These are phyloP conservation scores for Xylogone sp. DNA, from an alignment of 2,329 filamentous ascomycete genomes.

Conservation along the genomic window DNA sequence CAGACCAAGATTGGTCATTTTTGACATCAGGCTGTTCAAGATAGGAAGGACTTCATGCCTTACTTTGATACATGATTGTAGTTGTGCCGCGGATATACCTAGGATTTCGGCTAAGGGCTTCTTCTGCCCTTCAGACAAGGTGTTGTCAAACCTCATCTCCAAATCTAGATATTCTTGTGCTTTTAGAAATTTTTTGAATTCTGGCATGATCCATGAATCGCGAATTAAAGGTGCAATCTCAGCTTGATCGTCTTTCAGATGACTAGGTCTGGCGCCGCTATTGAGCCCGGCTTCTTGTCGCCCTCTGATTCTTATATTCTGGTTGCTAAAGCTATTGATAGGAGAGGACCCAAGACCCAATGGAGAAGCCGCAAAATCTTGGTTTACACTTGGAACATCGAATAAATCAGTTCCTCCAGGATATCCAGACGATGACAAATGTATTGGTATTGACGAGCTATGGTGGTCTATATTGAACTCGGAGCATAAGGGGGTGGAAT, in stretches of 20 bases:
- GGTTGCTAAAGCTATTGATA: neutral
- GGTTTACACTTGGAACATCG: neutral
- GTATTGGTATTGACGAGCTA: neutral
- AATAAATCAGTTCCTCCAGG: neutral
- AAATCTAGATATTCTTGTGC: neutral
- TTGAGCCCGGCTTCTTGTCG: neutral
- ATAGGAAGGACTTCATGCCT: neutral
- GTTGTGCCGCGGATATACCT: neutral
- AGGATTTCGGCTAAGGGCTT: neutral
- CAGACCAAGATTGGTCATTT: neutral
- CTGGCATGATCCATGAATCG: neutral
- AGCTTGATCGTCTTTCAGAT: neutral
- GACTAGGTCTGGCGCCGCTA: neutral
- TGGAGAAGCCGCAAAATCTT: neutral
- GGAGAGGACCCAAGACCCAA: neutral
- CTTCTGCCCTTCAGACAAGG: neutral
- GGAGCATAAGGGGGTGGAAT: neutral
- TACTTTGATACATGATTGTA: neutral
- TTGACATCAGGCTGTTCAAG: neutral
- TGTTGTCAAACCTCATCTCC: neutral
- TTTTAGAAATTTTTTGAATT: neutral
- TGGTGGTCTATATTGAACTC: neutral
- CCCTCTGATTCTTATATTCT: neutral
- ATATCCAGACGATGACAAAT: neutral
- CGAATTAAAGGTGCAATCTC: neutral